A percentile compares a stretch with the other conserved stretches of the same genome.
Conservation (phyloP, 1,139 yeast genomes). For the Blastobotrys malaysiensis region DNA sequence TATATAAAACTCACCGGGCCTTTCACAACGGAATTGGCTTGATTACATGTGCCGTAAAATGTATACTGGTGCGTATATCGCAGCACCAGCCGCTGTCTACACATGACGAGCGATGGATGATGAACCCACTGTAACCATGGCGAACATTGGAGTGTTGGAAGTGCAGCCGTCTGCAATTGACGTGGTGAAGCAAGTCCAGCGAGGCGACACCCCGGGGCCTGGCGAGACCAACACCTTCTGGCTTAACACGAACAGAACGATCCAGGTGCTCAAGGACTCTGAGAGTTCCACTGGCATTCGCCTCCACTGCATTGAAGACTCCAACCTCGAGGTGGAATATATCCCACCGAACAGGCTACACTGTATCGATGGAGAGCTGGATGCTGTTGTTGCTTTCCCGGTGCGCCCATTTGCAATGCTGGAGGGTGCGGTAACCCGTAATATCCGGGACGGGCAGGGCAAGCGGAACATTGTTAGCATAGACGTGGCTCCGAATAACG, state of each 20-base stretch:
- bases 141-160: conserved; percentile 27
- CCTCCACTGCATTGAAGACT: background rate
- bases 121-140: conserved; percentile 6
- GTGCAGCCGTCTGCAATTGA: conserved; percentile 44
- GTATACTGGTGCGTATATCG: background rate
- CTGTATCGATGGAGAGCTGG: background rate
- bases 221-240: background rate
- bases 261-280: conserved; percentile 10
- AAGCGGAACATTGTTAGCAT: conserved; percentile 27
- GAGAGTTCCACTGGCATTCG: background rate
- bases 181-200: conserved; percentile 36
- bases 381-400: background rate
- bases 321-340: background rate
- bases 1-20: no score
- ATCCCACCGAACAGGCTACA: background rate
- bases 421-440: background rate
- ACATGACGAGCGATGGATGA: background rate
- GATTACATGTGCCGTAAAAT: background rate
- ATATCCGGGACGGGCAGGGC: background rate
- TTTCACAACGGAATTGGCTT: no score
- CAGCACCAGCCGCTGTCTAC: background rate
- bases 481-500: conserved; percentile 34
- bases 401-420: background rate
- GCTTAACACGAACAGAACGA: background rate
- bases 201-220: background rate